Evolutionary conservation across 495 filamentous ascomycete genomes (phyloP), one percentile per base, ranked within the genome.

Genomic region (Hamigera avellanea): DNA sequence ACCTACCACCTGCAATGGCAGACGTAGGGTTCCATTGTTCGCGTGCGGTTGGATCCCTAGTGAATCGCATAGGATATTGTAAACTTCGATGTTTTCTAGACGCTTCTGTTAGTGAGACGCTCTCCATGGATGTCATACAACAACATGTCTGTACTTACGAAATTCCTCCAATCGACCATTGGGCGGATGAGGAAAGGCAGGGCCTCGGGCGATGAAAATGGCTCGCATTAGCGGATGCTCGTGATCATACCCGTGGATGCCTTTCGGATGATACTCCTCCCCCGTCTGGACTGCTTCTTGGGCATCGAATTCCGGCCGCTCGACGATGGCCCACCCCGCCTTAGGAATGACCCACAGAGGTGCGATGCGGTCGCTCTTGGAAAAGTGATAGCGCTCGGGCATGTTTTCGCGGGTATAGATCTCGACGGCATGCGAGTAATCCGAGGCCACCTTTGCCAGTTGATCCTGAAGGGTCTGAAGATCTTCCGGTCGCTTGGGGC

Each of bases 341-440:
- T 88, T 86, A 2, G 88, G 88, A 1, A 95, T 70, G 30, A 95
- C 80, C 88, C 88, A 95, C 0, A 95, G 57, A 0, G 88, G 88
- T 0, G 88, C 88, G 38, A 95, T 95, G 27, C 88, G 83, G 26
- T 80, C 69, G 51, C 88, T 94, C 3, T 78, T 71, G 1, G 72
- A 72, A 53, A 94, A 95, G 53, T 95, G 87, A 51, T 84, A 95
- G 14, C 86, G 73, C 33, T 80, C 77, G 1, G 88, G 88, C 86
- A 95, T 95, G 37, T 81, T 70, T 21, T 93, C 83, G 13, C 72
- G 72, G 6, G 89, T 78, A 41, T 93, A 93, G 5, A 93, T 76
- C 7, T 94, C 85, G 34, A 93, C 75, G 33, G 78, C 80, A 7
- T 78, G 65, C 35, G 77, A 76, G 5, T 59, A 59, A 8, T 70